Evolutionary conservation across 495 filamentous ascomycete genomes (phyloP), one percentile per base, ranked within the genome.

Genomic region (Tuber borchii): DNA sequence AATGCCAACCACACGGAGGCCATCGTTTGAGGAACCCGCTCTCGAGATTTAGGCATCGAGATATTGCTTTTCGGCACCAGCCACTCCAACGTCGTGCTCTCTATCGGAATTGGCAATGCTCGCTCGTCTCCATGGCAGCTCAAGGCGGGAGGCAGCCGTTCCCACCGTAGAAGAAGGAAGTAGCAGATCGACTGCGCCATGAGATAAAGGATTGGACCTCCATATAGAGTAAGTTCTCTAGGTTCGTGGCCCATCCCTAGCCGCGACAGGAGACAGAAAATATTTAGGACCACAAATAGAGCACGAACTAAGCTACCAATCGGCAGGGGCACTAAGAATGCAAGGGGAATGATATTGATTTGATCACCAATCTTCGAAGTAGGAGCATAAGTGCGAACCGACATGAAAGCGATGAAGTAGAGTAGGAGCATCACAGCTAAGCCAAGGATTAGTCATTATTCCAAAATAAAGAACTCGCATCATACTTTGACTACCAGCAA

Each of bases 171-270:
- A 40, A 92, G 77, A 5, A 84, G 83, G 78, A 94, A 92, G 5
- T 94, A 86, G 39, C 91, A 45, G 37, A 91, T 80, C 0, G 87
- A 87, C 80, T 97, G 93, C 0, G 90, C 43, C 69, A 93, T 87
- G 22, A 95, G 87, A 77, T 94, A 94, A 6, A 92, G 82, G 71
- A 97, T 93, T 5, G 93, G 92, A 0, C 90, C 90, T 69, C 93
- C 93, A 81, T 92, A 97, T 68, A 91, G 86, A 3, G 86, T 86
- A 71, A 95, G 89, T 4, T 86, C 88, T 8, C 89, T 93, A 0
- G 91, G 81, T 94, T 90, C 2, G 87, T 84, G 19, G 90, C 88
- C 37, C 92, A 83, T 22, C 86, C 48, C 39, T 89, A 84, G 46
- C 87, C 91, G 37, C 88, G 86, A 79, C 93, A 96, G 46, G 90